A percentile compares a stretch with the other conserved stretches of the same genome.
Evolutionary conservation across 495 filamentous ascomycete species (phyloP).

Genomic region (Haplographium delicatum): DNA sequence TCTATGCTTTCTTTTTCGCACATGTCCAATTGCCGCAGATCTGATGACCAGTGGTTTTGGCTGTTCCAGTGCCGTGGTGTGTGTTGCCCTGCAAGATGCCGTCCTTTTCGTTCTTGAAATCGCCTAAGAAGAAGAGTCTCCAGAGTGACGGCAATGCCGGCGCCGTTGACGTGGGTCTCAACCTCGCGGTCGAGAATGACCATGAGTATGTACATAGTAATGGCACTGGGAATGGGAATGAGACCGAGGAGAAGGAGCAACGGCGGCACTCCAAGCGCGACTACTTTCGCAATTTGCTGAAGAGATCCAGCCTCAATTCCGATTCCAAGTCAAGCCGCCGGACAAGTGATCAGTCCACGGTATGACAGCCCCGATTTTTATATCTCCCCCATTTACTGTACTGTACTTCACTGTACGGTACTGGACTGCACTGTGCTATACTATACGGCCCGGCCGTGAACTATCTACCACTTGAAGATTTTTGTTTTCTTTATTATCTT

Average conservation of each 20-base stretch:
- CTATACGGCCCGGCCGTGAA: too few species aligned
- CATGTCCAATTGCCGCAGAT: slow-evolving; percentile 10
- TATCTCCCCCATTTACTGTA: too few species aligned
- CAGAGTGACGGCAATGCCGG: slow-evolving; percentile 8
- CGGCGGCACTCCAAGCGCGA: slow-evolving; percentile 31
- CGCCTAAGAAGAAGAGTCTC: slow-evolving; percentile 3
- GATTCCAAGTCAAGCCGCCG: slow-evolving; percentile 24
- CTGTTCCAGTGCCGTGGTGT: too few species aligned
- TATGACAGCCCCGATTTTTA: slow-evolving; percentile 5
- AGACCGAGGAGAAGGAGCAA: slow-evolving; percentile 22
- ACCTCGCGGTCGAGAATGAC: neutral
- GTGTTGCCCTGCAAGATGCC: slow-evolving; percentile 22
- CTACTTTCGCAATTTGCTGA: slow-evolving; percentile 30
- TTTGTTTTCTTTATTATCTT: too few species aligned
- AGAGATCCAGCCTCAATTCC: slow-evolving; percentile 25
- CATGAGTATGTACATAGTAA: too few species aligned
- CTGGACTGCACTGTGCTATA: too few species aligned
- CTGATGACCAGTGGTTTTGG: slow-evolving; percentile 13
- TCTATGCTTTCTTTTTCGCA: slow-evolving; percentile 8
- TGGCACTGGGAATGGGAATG: too few species aligned
- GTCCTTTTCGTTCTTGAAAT: slow-evolving; percentile 23
- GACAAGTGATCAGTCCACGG: slow-evolving; percentile 25
- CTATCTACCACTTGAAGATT: too few species aligned
- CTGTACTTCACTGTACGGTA: too few species aligned
- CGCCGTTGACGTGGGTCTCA: neutral